phyloP scores from a whole-genome alignment of 345 rosid species.

The Corchorus capsularis region DNA sequence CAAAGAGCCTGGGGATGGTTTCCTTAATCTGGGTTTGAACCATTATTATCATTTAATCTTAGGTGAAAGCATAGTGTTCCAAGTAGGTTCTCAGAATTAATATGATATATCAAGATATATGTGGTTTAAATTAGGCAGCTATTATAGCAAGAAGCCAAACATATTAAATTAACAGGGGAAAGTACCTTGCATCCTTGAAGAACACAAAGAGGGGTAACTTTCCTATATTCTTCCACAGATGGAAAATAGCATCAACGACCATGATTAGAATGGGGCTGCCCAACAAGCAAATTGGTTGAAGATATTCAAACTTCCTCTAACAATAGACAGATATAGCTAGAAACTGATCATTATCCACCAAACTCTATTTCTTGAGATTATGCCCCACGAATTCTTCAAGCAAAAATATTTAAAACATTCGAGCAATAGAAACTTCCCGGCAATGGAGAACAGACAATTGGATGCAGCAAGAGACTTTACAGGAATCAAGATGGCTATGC shows the following conservation, averaged over 20 bases:
- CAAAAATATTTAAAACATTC: neutral
- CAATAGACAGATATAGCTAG: neutral
- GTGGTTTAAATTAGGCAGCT: neutral
- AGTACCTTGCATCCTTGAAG: constrained; percentile 44
- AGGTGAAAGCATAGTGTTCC: neutral
- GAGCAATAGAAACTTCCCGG: neutral
- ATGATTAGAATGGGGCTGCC: constrained; percentile 1
- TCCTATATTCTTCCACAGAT: constrained; percentile 26
- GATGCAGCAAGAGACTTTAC: neutral
- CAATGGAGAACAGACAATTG: neutral
- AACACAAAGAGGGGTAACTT: constrained; percentile 33
- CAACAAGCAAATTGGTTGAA: neutral
- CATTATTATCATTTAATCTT: neutral
- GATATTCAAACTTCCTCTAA: neutral
- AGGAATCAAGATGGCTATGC: constrained; percentile 4
- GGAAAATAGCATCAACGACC: constrained; percentile 20
- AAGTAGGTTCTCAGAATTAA: neutral
- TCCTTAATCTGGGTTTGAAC: neutral
- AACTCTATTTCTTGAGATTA: neutral
- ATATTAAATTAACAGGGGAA: neutral
- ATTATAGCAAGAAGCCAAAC: neutral
- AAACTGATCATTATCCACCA: neutral
- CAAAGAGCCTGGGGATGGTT: neutral
- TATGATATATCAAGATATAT: neutral
- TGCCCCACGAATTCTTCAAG: neutral